Base-by-base conservation (phyloP, 164 flowering plant genomes). In the Saururus chinensis region DNA sequence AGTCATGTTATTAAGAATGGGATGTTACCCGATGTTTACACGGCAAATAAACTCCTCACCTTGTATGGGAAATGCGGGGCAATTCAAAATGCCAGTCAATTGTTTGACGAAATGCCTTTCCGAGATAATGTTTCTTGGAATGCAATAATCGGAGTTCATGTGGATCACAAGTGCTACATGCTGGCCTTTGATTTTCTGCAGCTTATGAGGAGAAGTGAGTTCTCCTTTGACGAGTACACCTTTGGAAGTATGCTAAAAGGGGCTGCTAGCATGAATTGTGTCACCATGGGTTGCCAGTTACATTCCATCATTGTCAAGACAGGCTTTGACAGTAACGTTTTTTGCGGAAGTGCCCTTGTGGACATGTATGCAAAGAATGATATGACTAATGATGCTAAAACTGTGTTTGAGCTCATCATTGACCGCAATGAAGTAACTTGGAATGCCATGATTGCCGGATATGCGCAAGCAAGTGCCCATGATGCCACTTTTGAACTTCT, bases 41-140 rank as follows among this genome's bases (percentile, higher is more conserved):
- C 69, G 13, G 78, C 77, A 62, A 90, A 87, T 79, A 84, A 70
- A 23, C 71, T 86, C 56, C 19, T 87, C 9, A 72, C 61, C n/a
- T 57, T 65, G 2, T 87, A 83, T 25, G 7, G 71, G 23, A 87
- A 66, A 81, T 76, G 80, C 72, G 60, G 67, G 21, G 75, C 74
- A 1, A 24, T 83, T 13, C 37, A 35, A 19, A 0, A 45, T 69
- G 92, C 92, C 16, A 73, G 40, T 66, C 58, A 75, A n/a, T 45
- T 86, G 84, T 87, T 90, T 79, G 86, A 80, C 57, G 84, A 80
- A 77, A 90, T 84, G 80, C 80, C 80, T 14, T 74, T 76, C 52
- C 76, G 83, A 76, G 97, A 91, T 64, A 68, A 77, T 4, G 85
- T 80, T 23, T 74, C 97, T 45, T 88, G 96, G 97, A 91, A 91